A percentile compares a stretch with the other conserved stretches of the same genome.
These are phyloP conservation scores for Teunomyces kruisii DNA, from an alignment of 805 yeast species.

Conservation along the genomic window DNA sequence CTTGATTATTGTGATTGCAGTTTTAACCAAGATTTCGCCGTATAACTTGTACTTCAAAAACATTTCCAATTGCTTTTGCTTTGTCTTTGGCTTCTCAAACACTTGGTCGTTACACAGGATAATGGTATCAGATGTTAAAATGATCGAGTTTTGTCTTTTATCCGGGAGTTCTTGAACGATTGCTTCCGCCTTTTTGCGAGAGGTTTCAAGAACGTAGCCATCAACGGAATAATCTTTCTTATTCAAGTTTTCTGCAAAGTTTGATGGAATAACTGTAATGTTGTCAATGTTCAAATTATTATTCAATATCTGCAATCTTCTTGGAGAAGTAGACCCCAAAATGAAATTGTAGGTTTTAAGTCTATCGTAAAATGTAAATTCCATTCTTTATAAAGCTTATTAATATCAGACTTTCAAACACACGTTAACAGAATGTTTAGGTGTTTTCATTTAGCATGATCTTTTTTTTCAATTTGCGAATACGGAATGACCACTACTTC, in stretches of 20 bases:
- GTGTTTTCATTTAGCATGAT: not conserved
- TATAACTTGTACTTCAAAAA: slow-evolving; percentile 21
- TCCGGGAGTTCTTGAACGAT: slow-evolving; percentile 48
- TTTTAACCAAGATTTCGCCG: slow-evolving; percentile 29
- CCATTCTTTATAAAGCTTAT: not conserved
- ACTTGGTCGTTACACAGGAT: slow-evolving; percentile 57
- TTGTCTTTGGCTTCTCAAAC: slow-evolving; percentile 70
- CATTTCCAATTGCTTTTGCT: slow-evolving; percentile 28
- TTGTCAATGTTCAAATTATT: slow-evolving; percentile 52
- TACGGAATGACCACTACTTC: not conserved
- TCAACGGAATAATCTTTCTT: slow-evolving; percentile 48
- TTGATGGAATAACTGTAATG: slow-evolving; percentile 54
- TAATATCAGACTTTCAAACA: not conserved
- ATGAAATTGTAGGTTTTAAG: slow-evolving; percentile 39
- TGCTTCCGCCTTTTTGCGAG: slow-evolving; percentile 63
- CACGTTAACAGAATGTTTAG: too few species aligned
- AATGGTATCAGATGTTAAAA: slow-evolving; percentile 81
- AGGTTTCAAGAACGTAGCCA: slow-evolving; percentile 68
- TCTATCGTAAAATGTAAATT: slow-evolving; percentile 20
- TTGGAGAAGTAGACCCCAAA: slow-evolving; percentile 82
- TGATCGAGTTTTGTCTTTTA: slow-evolving; percentile 16
- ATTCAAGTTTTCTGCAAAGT: slow-evolving; percentile 73
- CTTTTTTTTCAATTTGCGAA: not conserved
- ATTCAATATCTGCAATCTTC: slow-evolving; percentile 69
- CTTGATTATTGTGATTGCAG: slow-evolving; percentile 31